Evolutionary conservation across 805 yeast genomes (phyloP), one percentile per base, ranked within the genome.

Genomic region (Blastobotrys muscicola): DNA sequence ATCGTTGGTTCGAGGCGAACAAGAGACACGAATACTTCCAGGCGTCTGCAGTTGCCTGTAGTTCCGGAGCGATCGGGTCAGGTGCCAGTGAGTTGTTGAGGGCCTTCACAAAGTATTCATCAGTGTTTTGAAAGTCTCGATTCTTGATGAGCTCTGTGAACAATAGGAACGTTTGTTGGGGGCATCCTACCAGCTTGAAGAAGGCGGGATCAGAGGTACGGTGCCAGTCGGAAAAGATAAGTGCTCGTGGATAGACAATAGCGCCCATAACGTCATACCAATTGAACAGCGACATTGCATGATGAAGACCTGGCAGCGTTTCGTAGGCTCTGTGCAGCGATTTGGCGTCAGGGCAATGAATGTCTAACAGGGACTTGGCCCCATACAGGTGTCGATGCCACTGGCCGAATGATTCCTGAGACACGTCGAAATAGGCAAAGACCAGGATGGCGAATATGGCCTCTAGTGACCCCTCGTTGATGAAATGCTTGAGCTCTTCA

Each of bases 201-300:
- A 50, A 50, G 29, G 30, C 33, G 29, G 45, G 42, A 16, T 48
- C 53, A 7, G 36, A 32, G 13, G 43, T 45, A 4, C 53, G 43
- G 33, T 50, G 53, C 53, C 53, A 50, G 40, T 48, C 49, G 8
- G 43, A 51, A 41, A 48, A 50, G n/a, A 50, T 48, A 16, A 48
- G 39, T 8, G 38, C 38, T 20, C 26, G 26, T 6, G 26, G 26
- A 6, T 20, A 20, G 4, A 44, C 47, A 12, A 48, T 26, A 3
- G 41, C 50, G 1, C 50, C 49, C 11, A 41, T 48, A 8, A 50
- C 48, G 34, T 50, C 53, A 32, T 46, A 48, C 51, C 51, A 50
- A 14, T 38, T 45, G 16, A 50, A 36, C 16, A 50, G 42, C 10
- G 53, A 45, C 10, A 50, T 35, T 5, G 53, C 53, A 29, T 50